Percentiles rank a stretch among this genome's conserved stretches.
phyloP scores from a whole-genome alignment of 2,329 filamentous ascomycete genomes.

The Macrophomina tecta region DNA sequence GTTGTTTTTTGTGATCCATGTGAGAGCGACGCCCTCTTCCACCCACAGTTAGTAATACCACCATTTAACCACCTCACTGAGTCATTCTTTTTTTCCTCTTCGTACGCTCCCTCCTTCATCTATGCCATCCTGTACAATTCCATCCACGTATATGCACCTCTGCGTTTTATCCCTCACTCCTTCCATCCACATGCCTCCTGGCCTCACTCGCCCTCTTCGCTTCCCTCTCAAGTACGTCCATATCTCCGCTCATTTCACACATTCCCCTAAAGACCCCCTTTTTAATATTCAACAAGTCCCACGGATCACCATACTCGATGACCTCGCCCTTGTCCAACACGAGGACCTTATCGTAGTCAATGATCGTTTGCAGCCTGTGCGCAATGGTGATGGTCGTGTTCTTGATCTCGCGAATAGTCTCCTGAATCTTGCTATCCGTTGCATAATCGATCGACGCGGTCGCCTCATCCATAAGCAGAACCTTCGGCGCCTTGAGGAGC shows the following conservation, averaged over 20 bases:
- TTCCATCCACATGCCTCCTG: slow-evolving; percentile 29
- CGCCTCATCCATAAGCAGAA: slow-evolving; percentile 99
- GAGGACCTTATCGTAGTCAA: slow-evolving; percentile 96
- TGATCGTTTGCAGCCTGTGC: slow-evolving; percentile 93
- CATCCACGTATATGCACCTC: no score
- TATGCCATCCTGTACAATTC: no score
- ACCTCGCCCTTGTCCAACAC: slow-evolving; percentile 89
- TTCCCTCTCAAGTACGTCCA: slow-evolving; percentile 62
- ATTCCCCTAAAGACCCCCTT: slow-evolving; percentile 70
- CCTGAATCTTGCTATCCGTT: slow-evolving; percentile 94
- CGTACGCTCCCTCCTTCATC: no score
- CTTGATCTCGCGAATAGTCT: slow-evolving; percentile 89
- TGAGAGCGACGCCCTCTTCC: no score
- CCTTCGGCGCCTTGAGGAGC: slow-evolving; percentile 86
- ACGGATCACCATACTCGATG: slow-evolving; percentile 89
- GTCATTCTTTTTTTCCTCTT: no score
- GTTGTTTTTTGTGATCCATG: no score
- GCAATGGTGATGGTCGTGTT: slow-evolving; percentile 96
- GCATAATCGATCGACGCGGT: slow-evolving; percentile 97
- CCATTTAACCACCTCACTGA: no score
- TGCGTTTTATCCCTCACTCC: no score
- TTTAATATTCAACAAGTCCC: slow-evolving; percentile 69
- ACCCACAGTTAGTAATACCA: no score
- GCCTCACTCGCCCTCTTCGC: slow-evolving; percentile 60
- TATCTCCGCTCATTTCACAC: slow-evolving; percentile 68